A percentile compares a stretch with the other conserved stretches of the same genome.
Conservation (phyloP, 2,329 filamentous ascomycete genomes). For the Fusarium sp. region DNA sequence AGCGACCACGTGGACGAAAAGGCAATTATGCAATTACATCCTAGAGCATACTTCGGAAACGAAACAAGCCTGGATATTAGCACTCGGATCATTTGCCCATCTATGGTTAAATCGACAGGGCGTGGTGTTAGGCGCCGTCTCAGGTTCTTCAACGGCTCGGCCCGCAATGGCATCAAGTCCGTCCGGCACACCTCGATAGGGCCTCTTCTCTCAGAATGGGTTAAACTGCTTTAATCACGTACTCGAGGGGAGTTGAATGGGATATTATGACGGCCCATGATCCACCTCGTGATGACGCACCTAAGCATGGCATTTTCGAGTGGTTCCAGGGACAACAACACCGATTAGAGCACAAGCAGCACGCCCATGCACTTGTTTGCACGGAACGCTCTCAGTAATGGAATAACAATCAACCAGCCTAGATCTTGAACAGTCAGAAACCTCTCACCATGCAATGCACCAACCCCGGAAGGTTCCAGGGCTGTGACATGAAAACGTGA, state of each 20-base stretch:
- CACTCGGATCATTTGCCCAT: neutral
- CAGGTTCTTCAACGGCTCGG: neutral
- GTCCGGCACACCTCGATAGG: neutral
- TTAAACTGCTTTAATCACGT: neutral
- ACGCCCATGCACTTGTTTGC: neutral
- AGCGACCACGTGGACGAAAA: neutral
- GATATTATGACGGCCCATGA: neutral
- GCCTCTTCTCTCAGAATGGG: neutral
- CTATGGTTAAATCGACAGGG: neutral
- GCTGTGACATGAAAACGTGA: neutral
- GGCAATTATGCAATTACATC: neutral
- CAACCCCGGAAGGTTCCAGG: neutral
- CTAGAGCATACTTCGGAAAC: neutral
- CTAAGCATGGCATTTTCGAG: neutral
- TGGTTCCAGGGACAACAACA: too few species aligned
- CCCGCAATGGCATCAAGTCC: neutral
- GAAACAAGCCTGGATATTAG: neutral
- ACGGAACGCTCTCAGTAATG: neutral
- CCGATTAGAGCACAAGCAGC: too few species aligned
- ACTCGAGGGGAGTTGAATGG: fast-evolving
- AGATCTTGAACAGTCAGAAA: neutral
- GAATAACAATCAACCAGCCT: neutral
- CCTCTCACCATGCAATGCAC: neutral
- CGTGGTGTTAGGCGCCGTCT: neutral
- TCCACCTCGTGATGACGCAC: neutral